These are phyloP conservation scores for Stemphylium beticola DNA, from an alignment of 2,329 filamentous ascomycete species.

Conservation along the genomic window DNA sequence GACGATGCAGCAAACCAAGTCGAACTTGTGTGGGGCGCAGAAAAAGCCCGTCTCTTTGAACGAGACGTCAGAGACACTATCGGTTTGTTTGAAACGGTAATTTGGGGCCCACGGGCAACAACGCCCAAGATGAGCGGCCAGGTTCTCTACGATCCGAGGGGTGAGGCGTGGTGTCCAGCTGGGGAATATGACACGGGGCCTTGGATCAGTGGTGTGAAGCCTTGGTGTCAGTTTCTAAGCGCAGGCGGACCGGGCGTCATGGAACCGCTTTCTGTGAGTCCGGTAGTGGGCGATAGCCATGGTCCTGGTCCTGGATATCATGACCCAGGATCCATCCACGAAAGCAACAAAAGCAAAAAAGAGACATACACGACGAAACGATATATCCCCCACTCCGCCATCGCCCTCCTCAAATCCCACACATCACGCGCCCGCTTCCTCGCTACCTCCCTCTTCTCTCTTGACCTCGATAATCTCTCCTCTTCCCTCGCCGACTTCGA, in stretches of 20 bases:
- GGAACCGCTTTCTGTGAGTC: background rate
- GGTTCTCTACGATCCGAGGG: conserved; percentile 16
- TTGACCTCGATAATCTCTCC: background rate
- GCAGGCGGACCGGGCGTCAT: conserved; percentile 26
- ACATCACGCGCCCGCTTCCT: conserved; percentile 20
- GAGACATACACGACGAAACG: background rate
- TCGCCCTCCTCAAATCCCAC: conserved; percentile 33
- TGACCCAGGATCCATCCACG: background rate
- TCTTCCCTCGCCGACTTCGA: conserved; percentile 8
- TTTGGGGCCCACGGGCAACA: conserved; percentile 7
- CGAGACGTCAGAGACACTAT: background rate
- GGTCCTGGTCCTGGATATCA: too few relatives aligned
- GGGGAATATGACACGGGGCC: conserved; percentile 17
- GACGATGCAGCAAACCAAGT: too few relatives aligned
- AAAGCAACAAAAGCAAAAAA: background rate
- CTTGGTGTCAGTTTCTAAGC: conserved; percentile 38
- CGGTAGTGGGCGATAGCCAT: background rate
- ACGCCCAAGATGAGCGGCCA: background rate
- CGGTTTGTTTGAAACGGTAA: conserved; percentile 2
- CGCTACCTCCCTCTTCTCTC: background rate
- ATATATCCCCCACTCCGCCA: conserved; percentile 32
- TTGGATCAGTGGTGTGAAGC: conserved; percentile 31
- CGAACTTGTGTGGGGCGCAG: background rate
- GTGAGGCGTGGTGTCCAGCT: background rate
- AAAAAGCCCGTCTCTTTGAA: conserved; percentile 4